A percentile compares a stretch with the other conserved stretches of the same genome.
Evolutionary conservation across 331 rosid genomes (phyloP).

Genomic region (Pyrus hybrid): DNA sequence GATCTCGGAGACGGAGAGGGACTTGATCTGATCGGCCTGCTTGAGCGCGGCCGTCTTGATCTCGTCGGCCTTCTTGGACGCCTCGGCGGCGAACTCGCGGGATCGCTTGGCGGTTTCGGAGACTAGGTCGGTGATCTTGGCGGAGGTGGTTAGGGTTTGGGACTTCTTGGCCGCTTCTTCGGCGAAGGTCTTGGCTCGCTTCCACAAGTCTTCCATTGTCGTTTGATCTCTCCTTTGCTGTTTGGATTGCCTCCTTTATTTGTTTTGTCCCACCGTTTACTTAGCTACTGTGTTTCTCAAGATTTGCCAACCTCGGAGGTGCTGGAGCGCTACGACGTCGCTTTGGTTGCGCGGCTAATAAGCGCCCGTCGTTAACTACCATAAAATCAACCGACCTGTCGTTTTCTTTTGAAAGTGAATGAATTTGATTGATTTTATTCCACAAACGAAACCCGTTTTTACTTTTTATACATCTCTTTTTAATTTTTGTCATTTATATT

Average conservation of each 20-base stretch:
- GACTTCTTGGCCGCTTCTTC: conserved; percentile 94
- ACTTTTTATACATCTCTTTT: no score
- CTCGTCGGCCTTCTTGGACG: conserved; percentile 84
- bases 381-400: not conserved
- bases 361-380: not conserved
- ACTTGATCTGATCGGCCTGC: conserved; percentile 95
- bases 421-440: no score
- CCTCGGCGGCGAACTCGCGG: conserved; percentile 85
- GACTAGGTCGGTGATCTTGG: conserved; percentile 73
- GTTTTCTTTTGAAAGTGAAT: not conserved
- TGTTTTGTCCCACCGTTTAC: no score
- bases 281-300: not conserved
- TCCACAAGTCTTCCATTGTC: conserved; percentile 84
- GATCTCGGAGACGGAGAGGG: conserved; percentile 56
- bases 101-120: conserved; percentile 91
- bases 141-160: conserved; percentile 44
- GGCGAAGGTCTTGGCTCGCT: conserved; percentile 76
- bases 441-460: no score
- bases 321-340: not conserved
- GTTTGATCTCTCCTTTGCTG: not conserved
- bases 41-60: conserved; percentile 74
- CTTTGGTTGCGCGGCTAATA: no score
- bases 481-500: no score
- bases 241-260: not conserved
- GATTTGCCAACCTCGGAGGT: not conserved